Percentiles rank a stretch among this genome's conserved stretches.
phyloP scores from a whole-genome alignment of 192 early-diverging fungal species.

The Gonapodya prolifera region DNA sequence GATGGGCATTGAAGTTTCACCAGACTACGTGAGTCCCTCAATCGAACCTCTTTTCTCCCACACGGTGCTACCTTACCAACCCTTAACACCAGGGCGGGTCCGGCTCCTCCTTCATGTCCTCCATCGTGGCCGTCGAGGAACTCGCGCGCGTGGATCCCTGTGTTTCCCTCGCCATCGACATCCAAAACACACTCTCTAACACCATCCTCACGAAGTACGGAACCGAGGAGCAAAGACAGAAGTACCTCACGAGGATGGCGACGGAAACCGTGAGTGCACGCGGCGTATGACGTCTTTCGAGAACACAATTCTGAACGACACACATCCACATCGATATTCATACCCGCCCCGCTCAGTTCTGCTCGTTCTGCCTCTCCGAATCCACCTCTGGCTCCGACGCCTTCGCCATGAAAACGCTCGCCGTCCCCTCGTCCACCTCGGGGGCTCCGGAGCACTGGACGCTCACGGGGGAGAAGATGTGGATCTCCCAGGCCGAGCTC shows the following conservation, averaged over 20 bases:
- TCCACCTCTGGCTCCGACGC: conserved; percentile 86
- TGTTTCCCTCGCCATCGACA: conserved; percentile 50
- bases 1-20: conserved; percentile 72
- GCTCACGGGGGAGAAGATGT: conserved; percentile 63
- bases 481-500: conserved; percentile 87
- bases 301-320: too few species aligned
- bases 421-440: conserved; percentile 54
- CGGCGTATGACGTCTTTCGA: too few species aligned
- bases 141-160: conserved; percentile 91
- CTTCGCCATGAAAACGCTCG: conserved; percentile 78
- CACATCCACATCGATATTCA: not conserved
- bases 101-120: conserved; percentile 68
- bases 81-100: conserved; percentile 65
- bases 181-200: conserved; percentile 92
- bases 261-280: conserved; percentile 35
- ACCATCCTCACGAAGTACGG: conserved; percentile 82
- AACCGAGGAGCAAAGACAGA: conserved; percentile 55
- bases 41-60: not conserved
- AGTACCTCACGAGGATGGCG: conserved; percentile 75
- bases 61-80: conserved; percentile 16
- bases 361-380: conserved; percentile 92
- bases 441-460: conserved; percentile 58
- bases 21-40: not conserved
- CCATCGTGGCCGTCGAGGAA: conserved; percentile 79
- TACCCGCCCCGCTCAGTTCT: conserved; percentile 31